Percentiles rank a stretch among this genome's conserved stretches.
phyloP scores from a whole-genome alignment of 768 basidiomycete genomes.

The Mycena alexandri region DNA sequence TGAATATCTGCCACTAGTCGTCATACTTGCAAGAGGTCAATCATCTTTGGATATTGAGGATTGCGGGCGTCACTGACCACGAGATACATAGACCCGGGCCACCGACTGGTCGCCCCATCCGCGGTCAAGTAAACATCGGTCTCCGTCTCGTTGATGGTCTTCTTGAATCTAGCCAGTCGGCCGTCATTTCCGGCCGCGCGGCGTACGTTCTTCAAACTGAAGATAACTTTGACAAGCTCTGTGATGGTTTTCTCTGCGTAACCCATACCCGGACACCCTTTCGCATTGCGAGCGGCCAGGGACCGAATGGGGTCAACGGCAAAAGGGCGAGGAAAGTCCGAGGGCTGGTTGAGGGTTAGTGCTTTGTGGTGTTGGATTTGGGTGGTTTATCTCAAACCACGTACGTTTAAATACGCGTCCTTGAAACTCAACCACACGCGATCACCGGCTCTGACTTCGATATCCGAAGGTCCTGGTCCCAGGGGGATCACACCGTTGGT shows the following conservation, averaged over 20 bases:
- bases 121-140: slow-evolving; percentile 49
- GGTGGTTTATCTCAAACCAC: no score
- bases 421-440: slow-evolving; percentile 47
- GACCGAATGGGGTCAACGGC: slow-evolving; percentile 17
- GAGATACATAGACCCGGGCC: slow-evolving; percentile 54
- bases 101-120: slow-evolving; percentile 49
- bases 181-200: slow-evolving; percentile 62
- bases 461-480: slow-evolving; percentile 36
- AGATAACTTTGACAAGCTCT: slow-evolving; percentile 59
- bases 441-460: slow-evolving; percentile 48
- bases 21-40: no score
- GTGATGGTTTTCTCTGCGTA: slow-evolving; percentile 53
- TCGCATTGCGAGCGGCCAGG: slow-evolving; percentile 30
- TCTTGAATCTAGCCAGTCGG: slow-evolving; percentile 49
- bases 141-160: slow-evolving; percentile 49
- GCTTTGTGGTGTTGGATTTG: no score
- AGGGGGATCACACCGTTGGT: slow-evolving; percentile 42
- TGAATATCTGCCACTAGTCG: no score
- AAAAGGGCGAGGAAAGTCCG: slow-evolving; percentile 23
- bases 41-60: no score
- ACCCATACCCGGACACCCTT: slow-evolving; percentile 51
- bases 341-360: slow-evolving; percentile 23
- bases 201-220: slow-evolving; percentile 58
- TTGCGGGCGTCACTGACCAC: no score
- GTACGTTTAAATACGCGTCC: slow-evolving; percentile 49